phyloP scores from a whole-genome alignment of 495 filamentous ascomycete genomes.

The Penicillium paradoxum region DNA sequence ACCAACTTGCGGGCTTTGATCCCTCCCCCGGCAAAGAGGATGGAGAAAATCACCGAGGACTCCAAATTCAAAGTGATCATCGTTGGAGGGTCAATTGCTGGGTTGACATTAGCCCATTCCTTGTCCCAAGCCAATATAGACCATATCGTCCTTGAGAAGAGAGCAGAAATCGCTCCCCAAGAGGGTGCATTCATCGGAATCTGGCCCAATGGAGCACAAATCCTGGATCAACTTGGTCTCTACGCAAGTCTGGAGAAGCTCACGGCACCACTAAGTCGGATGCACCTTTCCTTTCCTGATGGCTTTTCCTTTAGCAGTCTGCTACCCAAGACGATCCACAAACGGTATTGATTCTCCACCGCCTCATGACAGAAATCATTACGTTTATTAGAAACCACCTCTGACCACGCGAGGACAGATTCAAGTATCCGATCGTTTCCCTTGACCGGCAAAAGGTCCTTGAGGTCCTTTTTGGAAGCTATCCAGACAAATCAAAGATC shows the following conservation, averaged over 20 bases:
- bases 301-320: not conserved
- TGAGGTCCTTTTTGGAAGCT: slow-evolving; percentile 12
- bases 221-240: slow-evolving; percentile 48
- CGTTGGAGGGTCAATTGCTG: slow-evolving; percentile 48
- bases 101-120: slow-evolving; percentile 45
- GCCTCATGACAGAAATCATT: no score
- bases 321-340: not conserved
- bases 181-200: slow-evolving; percentile 39
- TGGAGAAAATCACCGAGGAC: not conserved
- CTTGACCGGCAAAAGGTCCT: slow-evolving; percentile 30
- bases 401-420: no score
- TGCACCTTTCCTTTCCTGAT: not conserved
- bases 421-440: slow-evolving; percentile 18
- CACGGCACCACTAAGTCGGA: slow-evolving; percentile 9
- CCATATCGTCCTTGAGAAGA: slow-evolving; percentile 45
- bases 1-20: not conserved
- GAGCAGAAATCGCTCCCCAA: slow-evolving; percentile 30
- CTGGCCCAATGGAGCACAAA: slow-evolving; percentile 31
- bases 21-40: not conserved
- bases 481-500: slow-evolving; percentile 8
- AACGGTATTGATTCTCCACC: not conserved
- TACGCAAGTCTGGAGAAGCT: slow-evolving; percentile 27
- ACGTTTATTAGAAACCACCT: no score
- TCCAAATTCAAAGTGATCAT: slow-evolving; percentile 45
- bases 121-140: slow-evolving; percentile 42